These are phyloP conservation scores for Helianthus tuberosus DNA, from an alignment of 129 eudicot species.

Conservation along the genomic window DNA sequence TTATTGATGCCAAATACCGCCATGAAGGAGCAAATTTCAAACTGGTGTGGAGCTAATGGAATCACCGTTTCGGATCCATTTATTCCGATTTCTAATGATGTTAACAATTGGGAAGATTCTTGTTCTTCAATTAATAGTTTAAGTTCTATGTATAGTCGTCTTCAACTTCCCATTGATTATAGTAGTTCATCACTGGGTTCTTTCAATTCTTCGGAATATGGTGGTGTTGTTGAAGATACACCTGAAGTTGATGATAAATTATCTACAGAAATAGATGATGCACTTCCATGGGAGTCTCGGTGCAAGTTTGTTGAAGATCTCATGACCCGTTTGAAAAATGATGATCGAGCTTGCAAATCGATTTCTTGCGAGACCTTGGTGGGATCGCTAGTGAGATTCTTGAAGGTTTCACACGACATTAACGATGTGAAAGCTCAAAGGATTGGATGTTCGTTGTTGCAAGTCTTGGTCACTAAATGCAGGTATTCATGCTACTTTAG, in stretches of 20 bases:
- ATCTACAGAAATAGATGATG: slow-evolving; percentile 41
- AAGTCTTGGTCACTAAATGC: slow-evolving; percentile 46
- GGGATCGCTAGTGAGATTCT: slow-evolving; percentile 51
- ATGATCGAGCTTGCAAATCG: slow-evolving; percentile 37
- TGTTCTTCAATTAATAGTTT: slow-evolving; percentile 64
- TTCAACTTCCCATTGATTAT: slow-evolving; percentile 62
- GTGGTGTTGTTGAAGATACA: slow-evolving; percentile 22
- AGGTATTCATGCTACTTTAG: slow-evolving; percentile 44
- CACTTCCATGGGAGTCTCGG: slow-evolving; percentile 68
- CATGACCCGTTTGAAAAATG: slow-evolving; percentile 37
- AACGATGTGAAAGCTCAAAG: slow-evolving; percentile 64
- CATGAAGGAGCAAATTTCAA: slow-evolving; percentile 54
- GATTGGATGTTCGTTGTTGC: slow-evolving; percentile 57
- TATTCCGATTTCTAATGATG: slow-evolving; percentile 31
- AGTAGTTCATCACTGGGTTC: slow-evolving; percentile 62
- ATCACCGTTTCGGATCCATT: slow-evolving; percentile 43
- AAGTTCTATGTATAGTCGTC: slow-evolving; percentile 56
- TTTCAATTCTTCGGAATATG: slow-evolving; percentile 29
- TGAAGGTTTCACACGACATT: slow-evolving; percentile 51
- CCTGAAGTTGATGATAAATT: slow-evolving; percentile 35
- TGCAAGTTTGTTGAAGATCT: slow-evolving; percentile 60
- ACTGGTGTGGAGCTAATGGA: slow-evolving; percentile 54
- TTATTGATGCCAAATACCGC: slow-evolving; percentile 52
- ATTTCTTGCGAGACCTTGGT: slow-evolving; percentile 46
- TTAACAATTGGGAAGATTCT: slow-evolving; percentile 54